A percentile compares a stretch with the other conserved stretches of the same genome.
Evolutionary conservation across 2,329 filamentous ascomycete species (phyloP).

Genomic region (Berkeleyomyces basicola): DNA sequence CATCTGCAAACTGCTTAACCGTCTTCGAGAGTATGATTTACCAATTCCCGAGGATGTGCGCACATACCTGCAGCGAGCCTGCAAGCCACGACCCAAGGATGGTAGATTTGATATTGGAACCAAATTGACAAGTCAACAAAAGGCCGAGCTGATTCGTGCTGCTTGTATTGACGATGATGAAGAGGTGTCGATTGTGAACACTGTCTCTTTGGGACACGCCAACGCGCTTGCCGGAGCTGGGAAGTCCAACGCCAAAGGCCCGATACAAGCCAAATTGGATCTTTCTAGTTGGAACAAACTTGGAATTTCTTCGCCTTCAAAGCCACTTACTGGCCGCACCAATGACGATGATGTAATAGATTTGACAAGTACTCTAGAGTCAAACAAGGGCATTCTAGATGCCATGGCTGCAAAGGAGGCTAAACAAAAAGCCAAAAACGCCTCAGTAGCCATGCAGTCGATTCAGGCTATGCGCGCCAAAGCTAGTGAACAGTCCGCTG

Average conservation of each 20-base stretch:
- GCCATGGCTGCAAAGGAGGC: conserved; percentile 27
- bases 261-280: conserved; percentile 45
- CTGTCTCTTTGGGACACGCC: conserved; percentile 12
- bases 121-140: conserved; percentile 66
- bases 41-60: conserved; percentile 46
- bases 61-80: conserved; percentile 47
- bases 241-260: conserved; percentile 18
- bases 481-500: conserved; percentile 11
- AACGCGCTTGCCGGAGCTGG: conserved; percentile 1
- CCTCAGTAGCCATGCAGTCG: conserved; percentile 11
- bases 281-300: conserved; percentile 38
- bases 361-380: conserved; percentile 31
- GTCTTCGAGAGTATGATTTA: conserved; percentile 62
- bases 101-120: conserved; percentile 49
- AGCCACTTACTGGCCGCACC: conserved; percentile 20
- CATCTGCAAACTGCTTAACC: conserved; percentile 66
- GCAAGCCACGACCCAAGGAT: conserved; percentile 34
- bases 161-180: conserved; percentile 42
- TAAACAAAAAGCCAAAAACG: conserved; percentile 18
- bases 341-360: conserved; percentile 32
- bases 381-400: conserved; percentile 28
- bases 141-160: conserved; percentile 59
- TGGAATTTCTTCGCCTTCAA: conserved; percentile 18
- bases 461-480: conserved; percentile 10
- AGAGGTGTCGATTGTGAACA: conserved; percentile 7